These are phyloP conservation scores for Calvatia gigantea DNA, from an alignment of 768 basidiomycete species.

Conservation along the genomic window DNA sequence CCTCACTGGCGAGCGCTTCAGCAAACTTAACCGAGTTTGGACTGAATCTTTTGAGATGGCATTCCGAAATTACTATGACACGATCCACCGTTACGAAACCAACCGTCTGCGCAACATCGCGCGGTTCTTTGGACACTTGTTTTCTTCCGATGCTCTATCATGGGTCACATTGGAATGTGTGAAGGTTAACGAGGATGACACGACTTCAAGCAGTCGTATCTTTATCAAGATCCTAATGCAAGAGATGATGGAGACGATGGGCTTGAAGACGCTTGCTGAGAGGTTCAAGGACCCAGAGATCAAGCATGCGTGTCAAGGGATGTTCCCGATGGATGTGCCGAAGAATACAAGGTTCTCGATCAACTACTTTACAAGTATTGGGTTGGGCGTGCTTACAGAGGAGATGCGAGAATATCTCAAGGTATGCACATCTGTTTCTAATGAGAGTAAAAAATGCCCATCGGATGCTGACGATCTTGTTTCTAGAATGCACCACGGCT, in stretches of 20 bases:
- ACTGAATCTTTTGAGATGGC: conserved; percentile 85
- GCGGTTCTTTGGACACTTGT: conserved; percentile 91
- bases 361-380: conserved; percentile 97
- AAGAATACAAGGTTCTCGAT: conserved; percentile 96
- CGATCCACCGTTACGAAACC: conserved; percentile 98
- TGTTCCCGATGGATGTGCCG: conserved; percentile 97
- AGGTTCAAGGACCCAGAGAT: conserved; percentile 89
- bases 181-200: conserved; percentile 96
- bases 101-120: conserved; percentile 97
- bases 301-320: conserved; percentile 62
- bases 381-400: conserved; percentile 86
- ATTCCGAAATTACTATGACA: conserved; percentile 88
- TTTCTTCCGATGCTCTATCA: conserved; percentile 83
- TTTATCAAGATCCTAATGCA: conserved; percentile 96
- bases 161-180: conserved; percentile 85
- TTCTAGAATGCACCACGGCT: conserved; percentile 85
- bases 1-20: conserved; percentile 92
- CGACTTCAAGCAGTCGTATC: conserved; percentile 93
- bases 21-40: conserved; percentile 95
- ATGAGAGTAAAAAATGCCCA: no score
- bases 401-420: conserved; percentile 96
- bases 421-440: conserved; percentile 39
- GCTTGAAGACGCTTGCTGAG: conserved; percentile 80
- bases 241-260: conserved; percentile 94
- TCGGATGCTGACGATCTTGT: not conserved